Base-by-base conservation (phyloP, 2,329 filamentous ascomycete genomes). In the Cladobotryum protrusum region DNA sequence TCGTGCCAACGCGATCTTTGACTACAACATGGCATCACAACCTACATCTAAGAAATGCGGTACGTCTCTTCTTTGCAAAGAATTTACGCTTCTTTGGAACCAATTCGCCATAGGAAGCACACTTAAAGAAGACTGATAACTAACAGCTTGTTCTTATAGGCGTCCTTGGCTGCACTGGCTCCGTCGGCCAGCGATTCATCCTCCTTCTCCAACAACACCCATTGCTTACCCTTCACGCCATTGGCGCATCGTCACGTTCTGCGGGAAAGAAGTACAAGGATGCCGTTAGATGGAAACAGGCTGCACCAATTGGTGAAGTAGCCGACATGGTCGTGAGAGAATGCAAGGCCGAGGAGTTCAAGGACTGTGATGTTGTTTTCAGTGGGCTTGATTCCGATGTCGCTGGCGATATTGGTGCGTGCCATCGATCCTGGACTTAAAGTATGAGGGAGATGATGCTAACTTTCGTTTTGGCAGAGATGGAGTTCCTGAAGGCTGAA, bases 221-320 rank as follows among this genome's bases (percentile, higher is more conserved):
- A 14, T 81, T 87, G 68, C 87, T 97, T 62, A 82, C 83, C 56
- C 83, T 97, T 51, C 86, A 93, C 57, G 90, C 90, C 52, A 82
- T 97, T 45, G 93, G 93, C 56, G 93, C 93, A 34, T 96, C 90
- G 15, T 82, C 88, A 52, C 82, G 89, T 52, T 96, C 90, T 9
- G 89, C 89, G 6, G 91, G 91, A 63, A 96, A 96, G 77, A 87
- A 86, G 66, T 97, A 97, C 77, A 86, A 85, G 70, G 89, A 96
- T 79, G 92, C 91, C 36, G 91, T 95, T 55, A 82, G 82, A 61
- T 97, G 93, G 93, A 96, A 96, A 77, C 92, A 97, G 73, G 80
- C 87, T 9, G 74, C 81, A 50, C 87, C 89, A 48, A 95, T 96
- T 79, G 85, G 85, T 40, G 76, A 83, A 55, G 76, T 95, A 52